Conservation (phyloP, 2,329 filamentous ascomycete species). For the Botryotinia calthae region DNA sequence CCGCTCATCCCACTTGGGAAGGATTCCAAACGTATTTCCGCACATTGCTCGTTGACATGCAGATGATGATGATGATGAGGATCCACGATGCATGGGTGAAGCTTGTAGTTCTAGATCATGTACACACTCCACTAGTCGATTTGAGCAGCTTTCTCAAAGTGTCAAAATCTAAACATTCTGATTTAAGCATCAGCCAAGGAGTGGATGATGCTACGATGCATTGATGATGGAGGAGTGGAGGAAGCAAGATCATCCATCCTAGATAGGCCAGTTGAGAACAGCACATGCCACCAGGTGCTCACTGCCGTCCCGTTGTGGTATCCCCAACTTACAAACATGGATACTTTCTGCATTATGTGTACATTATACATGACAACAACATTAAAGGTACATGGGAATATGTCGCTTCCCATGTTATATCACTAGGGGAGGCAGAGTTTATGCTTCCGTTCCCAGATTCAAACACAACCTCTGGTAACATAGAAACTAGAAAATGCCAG, state of each 20-base stretch:
- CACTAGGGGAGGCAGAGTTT: conserved; percentile 32
- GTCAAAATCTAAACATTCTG: conserved; percentile 16
- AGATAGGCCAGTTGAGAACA: conserved; percentile 17
- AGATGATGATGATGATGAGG: conserved; percentile 18
- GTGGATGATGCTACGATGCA: conserved; percentile 20
- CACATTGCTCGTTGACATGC: conserved; percentile 22
- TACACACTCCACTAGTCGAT: not conserved
- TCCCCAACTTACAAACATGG: conserved; percentile 19
- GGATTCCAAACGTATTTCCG: conserved; percentile 8
- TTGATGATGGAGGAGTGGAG: conserved; percentile 14
- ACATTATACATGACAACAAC: conserved; percentile 25
- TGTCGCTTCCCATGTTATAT: conserved; percentile 24
- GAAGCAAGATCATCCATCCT: conserved; percentile 1
- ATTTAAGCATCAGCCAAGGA: conserved; percentile 19
- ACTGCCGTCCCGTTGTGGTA: conserved; percentile 25
- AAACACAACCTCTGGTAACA: conserved; percentile 14
- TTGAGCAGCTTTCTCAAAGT: conserved; percentile 9
- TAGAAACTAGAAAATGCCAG: conserved; percentile 2
- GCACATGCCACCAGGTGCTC: conserved; percentile 33
- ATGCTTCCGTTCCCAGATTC: conserved; percentile 36
- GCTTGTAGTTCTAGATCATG: conserved; percentile 14
- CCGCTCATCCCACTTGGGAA: conserved; percentile 11
- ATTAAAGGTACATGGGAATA: conserved; percentile 4
- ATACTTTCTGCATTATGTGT: conserved; percentile 20
- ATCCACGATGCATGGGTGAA: conserved; percentile 19